phyloP scores from a whole-genome alignment of 2,329 filamentous ascomycete genomes.

The Sarocladium brachiariae region DNA sequence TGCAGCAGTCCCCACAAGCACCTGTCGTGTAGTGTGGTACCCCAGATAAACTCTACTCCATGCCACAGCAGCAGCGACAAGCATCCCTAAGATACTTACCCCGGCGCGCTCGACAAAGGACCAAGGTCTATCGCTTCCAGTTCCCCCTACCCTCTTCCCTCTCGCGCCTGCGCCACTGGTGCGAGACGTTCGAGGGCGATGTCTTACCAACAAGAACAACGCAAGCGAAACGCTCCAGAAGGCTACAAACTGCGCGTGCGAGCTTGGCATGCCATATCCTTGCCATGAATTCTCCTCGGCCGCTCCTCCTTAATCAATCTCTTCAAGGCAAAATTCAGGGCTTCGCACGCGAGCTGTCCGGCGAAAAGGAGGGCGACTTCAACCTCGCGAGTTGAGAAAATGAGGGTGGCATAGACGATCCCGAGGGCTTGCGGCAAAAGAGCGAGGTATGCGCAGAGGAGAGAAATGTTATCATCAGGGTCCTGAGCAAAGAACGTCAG shows the following conservation, averaged over 20 bases:
- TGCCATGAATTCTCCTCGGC: conserved; percentile 75
- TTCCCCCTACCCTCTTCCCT: background rate
- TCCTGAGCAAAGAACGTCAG: conserved; percentile 49
- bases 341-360: conserved; percentile 89
- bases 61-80: conserved; percentile 62
- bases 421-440: conserved; percentile 88
- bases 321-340: conserved; percentile 83
- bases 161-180: background rate
- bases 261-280: conserved; percentile 94
- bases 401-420: conserved; percentile 81
- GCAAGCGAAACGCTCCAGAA: conserved; percentile 83
- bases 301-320: conserved; percentile 87
- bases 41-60: conserved; percentile 82
- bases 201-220: conserved; percentile 78
- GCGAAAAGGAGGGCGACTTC: conserved; percentile 86
- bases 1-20: conserved; percentile 68
- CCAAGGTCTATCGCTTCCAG: conserved; percentile 38
- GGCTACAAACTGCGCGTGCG: conserved; percentile 88
- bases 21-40: conserved; percentile 87
- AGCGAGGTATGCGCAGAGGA: conserved; percentile 86
- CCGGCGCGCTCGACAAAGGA: conserved; percentile 53
- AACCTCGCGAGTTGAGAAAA: conserved; percentile 84
- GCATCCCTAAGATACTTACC: conserved; percentile 47
- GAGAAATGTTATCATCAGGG: conserved; percentile 76
- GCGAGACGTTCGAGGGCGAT: conserved; percentile 45